phyloP scores from a whole-genome alignment of 148 eudicot genomes.

The Limonium bicolor region DNA sequence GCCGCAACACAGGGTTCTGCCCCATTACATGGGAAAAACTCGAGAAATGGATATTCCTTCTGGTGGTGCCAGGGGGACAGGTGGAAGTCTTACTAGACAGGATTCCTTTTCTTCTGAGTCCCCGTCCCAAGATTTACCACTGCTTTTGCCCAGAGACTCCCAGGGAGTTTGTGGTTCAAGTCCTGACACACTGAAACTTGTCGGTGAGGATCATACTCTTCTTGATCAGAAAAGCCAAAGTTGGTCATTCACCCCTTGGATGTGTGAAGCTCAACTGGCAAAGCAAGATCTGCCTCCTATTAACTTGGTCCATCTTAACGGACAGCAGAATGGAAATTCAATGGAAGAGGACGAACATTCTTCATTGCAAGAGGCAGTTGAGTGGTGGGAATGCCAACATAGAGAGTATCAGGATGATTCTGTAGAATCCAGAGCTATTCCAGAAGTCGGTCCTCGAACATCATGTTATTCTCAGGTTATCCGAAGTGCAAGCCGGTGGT shows the following conservation, averaged over 20 bases:
- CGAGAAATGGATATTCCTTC: slow-evolving; percentile 23
- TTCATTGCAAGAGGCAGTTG: slow-evolving; percentile 14
- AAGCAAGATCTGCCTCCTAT: slow-evolving; percentile 36
- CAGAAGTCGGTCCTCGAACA: slow-evolving; percentile 83
- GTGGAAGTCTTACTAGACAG: slow-evolving; percentile 18
- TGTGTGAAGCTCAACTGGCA: slow-evolving; percentile 36
- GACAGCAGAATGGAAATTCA: too few species aligned
- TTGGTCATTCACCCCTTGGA: slow-evolving; percentile 29
- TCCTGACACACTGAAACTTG: slow-evolving; percentile 18
- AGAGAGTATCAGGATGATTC: slow-evolving; percentile 45
- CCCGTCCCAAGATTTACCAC: slow-evolving; percentile 64
- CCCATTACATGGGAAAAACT: slow-evolving; percentile 66
- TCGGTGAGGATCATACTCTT: slow-evolving; percentile 8
- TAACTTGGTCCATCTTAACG: too few species aligned
- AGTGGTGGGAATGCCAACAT: slow-evolving; percentile 86
- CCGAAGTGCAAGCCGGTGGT: slow-evolving; percentile 96
- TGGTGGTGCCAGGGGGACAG: slow-evolving; percentile 8
- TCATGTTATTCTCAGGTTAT: slow-evolving; percentile 94
- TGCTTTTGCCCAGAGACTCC: slow-evolving; percentile 84
- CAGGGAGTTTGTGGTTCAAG: slow-evolving; percentile 27
- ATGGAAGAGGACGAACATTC: not conserved
- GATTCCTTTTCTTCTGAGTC: slow-evolving; percentile 44
- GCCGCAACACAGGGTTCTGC: slow-evolving; percentile 93
- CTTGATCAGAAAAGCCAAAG: slow-evolving; percentile 23
- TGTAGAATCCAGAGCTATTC: slow-evolving; percentile 47